Conservation (phyloP, 139 green algal genomes). For the Chlorella sp. region DNA sequence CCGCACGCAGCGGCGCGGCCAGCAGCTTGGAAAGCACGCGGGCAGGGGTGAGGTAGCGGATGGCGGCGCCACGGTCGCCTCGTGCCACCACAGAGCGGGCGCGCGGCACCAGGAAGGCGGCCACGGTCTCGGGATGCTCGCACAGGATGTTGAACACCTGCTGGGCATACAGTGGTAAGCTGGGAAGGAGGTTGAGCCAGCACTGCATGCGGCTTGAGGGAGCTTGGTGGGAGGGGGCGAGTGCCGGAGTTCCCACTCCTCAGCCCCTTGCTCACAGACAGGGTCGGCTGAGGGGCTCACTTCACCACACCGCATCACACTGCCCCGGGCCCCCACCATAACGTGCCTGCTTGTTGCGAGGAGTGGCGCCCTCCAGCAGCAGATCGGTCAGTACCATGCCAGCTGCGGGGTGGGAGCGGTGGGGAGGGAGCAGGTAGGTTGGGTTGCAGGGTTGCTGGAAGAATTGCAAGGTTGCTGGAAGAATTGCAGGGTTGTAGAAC, state of each 20-base stretch:
- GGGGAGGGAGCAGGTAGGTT: too few relatives aligned
- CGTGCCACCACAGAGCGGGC: constrained; percentile 66
- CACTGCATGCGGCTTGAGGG: too few relatives aligned
- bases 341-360: constrained; percentile 70
- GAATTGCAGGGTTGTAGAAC: too few relatives aligned
- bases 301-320: neutral
- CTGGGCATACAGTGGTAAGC: neutral
- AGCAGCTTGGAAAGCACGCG: constrained; percentile 66
- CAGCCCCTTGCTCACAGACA: too few relatives aligned
- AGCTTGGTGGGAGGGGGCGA: too few relatives aligned
- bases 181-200: too few relatives aligned
- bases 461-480: too few relatives aligned
- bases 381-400: constrained; percentile 95
- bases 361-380: constrained; percentile 79
- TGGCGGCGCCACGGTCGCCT: constrained; percentile 34
- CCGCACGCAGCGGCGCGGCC: constrained; percentile 60
- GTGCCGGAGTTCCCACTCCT: too few relatives aligned
- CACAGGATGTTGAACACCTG: constrained; percentile 93
- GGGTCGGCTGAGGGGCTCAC: too few relatives aligned
- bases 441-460: too few relatives aligned
- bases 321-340: neutral
- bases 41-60: constrained; percentile 78
- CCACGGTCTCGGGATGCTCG: constrained; percentile 90
- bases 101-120: constrained; percentile 83
- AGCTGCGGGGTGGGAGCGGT: too few relatives aligned